Evolutionary conservation across 1,284 basidiomycete genomes (phyloP), one percentile per base, ranked within the genome.

Genomic region (Marasmius tenuissimus): DNA sequence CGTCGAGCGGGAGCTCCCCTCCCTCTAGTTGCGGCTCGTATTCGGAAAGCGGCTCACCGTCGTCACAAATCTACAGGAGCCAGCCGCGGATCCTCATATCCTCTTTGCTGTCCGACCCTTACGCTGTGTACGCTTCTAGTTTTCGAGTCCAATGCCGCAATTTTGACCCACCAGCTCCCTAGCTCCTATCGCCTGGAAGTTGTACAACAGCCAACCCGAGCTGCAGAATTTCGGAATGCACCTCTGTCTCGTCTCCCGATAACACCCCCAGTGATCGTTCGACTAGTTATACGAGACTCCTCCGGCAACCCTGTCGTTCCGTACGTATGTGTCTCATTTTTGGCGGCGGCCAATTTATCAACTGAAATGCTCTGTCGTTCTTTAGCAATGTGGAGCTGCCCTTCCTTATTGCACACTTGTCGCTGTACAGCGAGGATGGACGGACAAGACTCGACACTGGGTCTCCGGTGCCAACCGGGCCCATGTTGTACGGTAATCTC

Each of bases 401-500:
- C 6, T 96, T 94, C 72, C 81, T 95, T 59, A 81, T 95, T 62
- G 91, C 91, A 37, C 90, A 93, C 69, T 74, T 94, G 58, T 89
- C 89, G 16, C 75, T 95, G 27, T 85, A 82, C 70, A 84, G 81
- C 50, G 86, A 81, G 42, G 86, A 89, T 64, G 90, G 88, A 10
- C 68, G 73, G 53, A 81, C 76, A 35, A 74, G 82, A 39, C 71
- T 89, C 70, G 87, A 91, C 69, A 81, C 83, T 73, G 81, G 82
- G 27, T 78, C 82, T 37, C 79, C 78, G 10, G 81, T 77, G 56
- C 81, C 80, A 51, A 76, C 73, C 50, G 80, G 82, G 58, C 84
- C 86, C 49, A 82, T 90, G 64, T 80, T 96, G 18, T 93, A 96
- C 71, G 95, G 95, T 42, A 92, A 89, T 62, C 78, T 95, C 33